Conservation (phyloP, 768 basidiomycete genomes). For the Lentinula sp. region DNA sequence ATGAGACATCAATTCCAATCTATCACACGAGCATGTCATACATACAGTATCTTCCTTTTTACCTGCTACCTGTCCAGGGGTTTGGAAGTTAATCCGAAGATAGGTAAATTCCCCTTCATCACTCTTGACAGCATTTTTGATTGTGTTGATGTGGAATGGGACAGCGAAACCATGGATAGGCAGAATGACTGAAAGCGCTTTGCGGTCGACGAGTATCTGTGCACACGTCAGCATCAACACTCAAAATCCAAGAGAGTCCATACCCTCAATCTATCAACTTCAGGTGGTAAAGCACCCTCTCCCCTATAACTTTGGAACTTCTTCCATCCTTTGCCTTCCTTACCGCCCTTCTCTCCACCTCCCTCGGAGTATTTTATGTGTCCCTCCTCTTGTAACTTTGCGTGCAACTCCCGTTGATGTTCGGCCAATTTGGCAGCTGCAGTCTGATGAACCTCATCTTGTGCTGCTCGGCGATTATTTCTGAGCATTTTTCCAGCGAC, state of each 20-base stretch:
- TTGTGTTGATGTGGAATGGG: slow-evolving; percentile 96
- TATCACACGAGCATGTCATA: not conserved
- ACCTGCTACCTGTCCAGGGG: slow-evolving; percentile 93
- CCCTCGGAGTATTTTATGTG: slow-evolving; percentile 80
- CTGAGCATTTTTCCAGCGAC: slow-evolving; percentile 83
- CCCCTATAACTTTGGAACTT: slow-evolving; percentile 96
- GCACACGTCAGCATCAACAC: not conserved
- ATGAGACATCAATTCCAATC: not conserved
- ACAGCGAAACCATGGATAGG: slow-evolving; percentile 95
- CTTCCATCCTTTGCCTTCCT: slow-evolving; percentile 92
- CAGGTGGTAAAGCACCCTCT: slow-evolving; percentile 83
- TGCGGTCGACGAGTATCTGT: slow-evolving; percentile 89
- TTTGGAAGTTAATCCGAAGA: slow-evolving; percentile 96
- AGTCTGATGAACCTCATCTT: slow-evolving; percentile 78
- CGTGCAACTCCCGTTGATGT: slow-evolving; percentile 83
- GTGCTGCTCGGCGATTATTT: slow-evolving; percentile 82
- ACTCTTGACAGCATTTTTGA: slow-evolving; percentile 96
- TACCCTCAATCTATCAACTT: slow-evolving; percentile 76
- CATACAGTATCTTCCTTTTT: slow-evolving; percentile 96
- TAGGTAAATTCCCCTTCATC: slow-evolving; percentile 95
- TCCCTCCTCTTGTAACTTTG: slow-evolving; percentile 70
- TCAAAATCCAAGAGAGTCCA: slow-evolving; percentile 15
- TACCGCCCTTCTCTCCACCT: slow-evolving; percentile 65
- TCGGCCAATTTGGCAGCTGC: slow-evolving; percentile 75
- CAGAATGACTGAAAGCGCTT: slow-evolving; percentile 82